Percentiles rank a stretch among this genome's conserved stretches.
These are phyloP conservation scores for Candida chauliodis DNA, from an alignment of 805 yeast genomes.

Conservation along the genomic window DNA sequence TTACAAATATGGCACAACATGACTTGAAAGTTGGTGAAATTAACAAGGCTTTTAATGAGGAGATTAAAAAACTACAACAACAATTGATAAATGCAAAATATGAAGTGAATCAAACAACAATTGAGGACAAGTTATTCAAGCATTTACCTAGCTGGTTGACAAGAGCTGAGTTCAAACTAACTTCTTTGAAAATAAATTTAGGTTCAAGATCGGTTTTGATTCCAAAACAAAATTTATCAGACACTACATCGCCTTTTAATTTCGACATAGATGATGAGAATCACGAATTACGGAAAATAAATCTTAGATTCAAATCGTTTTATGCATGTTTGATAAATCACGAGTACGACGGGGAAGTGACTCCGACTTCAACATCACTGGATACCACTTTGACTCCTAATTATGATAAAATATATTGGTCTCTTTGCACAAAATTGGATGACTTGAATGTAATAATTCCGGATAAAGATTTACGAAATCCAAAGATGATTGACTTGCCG, in stretches of 20 bases:
- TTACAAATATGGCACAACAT: slow-evolving; percentile 20
- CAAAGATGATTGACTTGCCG: slow-evolving; percentile 6
- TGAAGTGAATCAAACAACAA: background rate
- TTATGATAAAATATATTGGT: slow-evolving; percentile 20
- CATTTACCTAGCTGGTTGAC: slow-evolving; percentile 34
- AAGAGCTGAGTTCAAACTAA: slow-evolving; percentile 17
- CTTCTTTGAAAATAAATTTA: slow-evolving; percentile 18
- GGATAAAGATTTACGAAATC: slow-evolving; percentile 10
- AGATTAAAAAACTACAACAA: slow-evolving; percentile 14
- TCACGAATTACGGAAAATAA: slow-evolving; percentile 19
- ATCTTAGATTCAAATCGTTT: slow-evolving; percentile 6
- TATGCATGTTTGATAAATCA: slow-evolving; percentile 10
- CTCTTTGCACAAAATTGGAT: slow-evolving; percentile 12
- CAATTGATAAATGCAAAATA: background rate
- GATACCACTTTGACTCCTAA: slow-evolving; percentile 26
- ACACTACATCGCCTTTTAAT: slow-evolving; percentile 10
- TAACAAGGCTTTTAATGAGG: slow-evolving; percentile 24
- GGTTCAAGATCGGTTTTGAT: slow-evolving; percentile 41
- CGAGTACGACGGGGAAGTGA: slow-evolving; percentile 1
- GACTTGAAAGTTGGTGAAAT: slow-evolving; percentile 26
- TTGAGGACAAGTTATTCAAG: slow-evolving; percentile 17
- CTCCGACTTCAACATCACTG: slow-evolving; percentile 20
- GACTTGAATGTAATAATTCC: slow-evolving; percentile 16
- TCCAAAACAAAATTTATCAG: slow-evolving; percentile 18
- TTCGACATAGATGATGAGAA: slow-evolving; percentile 15